phyloP scores from a whole-genome alignment of 1,139 yeast genomes.

The Magnusiomyces sp. region DNA sequence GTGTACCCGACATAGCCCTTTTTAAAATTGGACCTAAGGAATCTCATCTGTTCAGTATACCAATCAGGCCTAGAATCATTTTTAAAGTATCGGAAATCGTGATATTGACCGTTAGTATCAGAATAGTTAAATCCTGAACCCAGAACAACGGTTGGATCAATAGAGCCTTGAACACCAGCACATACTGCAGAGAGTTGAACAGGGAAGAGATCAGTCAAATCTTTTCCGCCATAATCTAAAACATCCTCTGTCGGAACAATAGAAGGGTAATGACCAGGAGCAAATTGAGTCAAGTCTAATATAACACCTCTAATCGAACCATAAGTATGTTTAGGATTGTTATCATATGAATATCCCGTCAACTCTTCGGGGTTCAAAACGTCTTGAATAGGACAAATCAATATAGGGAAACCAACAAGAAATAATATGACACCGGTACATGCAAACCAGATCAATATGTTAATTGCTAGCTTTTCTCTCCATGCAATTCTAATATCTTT shows the following conservation, averaged over 20 bases:
- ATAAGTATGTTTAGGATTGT: conserved; percentile 32
- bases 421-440: conserved; percentile 32
- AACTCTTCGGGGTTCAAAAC: conserved; percentile 31
- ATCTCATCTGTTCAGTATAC: conserved; percentile 34
- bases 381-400: conserved; percentile 36
- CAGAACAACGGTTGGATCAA: conserved; percentile 30
- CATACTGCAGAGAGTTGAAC: conserved; percentile 36
- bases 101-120: conserved; percentile 34
- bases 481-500: conserved; percentile 36
- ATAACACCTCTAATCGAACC: conserved; percentile 32
- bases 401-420: conserved; percentile 35
- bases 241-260: conserved; percentile 31
- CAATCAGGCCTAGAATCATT: conserved; percentile 38
- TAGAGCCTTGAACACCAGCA: conserved; percentile 28
- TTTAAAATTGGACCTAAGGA: conserved; percentile 30
- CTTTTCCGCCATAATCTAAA: conserved; percentile 33
- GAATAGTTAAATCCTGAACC: conserved; percentile 32
- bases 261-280: conserved; percentile 34
- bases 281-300: conserved; percentile 33
- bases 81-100: conserved; percentile 34
- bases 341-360: conserved; percentile 25
- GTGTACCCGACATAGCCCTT: conserved; percentile 35
- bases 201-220: conserved; percentile 32
- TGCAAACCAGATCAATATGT: conserved; percentile 34
- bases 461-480: conserved; percentile 38